Percentiles rank a stretch among this genome's conserved stretches.
Conservation (phyloP, 129 eudicot genomes). For the Pittosporum tobira region DNA sequence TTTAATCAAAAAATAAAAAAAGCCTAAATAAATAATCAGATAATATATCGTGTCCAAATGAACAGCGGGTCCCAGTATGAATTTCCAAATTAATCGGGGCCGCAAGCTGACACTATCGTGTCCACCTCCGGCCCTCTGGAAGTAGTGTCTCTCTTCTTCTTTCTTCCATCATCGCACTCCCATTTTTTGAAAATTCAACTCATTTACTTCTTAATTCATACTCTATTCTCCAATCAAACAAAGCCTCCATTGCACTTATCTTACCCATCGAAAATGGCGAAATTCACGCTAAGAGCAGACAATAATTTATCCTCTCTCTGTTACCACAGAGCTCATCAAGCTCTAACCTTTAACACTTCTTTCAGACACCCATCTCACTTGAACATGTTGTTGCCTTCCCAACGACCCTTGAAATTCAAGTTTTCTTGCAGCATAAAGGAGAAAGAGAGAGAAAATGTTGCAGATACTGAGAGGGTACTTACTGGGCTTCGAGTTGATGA, state of each 20-base stretch:
- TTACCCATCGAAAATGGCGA: slow-evolving; percentile 29
- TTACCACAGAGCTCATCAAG: slow-evolving; percentile 23
- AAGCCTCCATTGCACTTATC: not conserved
- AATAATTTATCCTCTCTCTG: slow-evolving; percentile 27
- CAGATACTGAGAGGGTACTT: slow-evolving; percentile 29
- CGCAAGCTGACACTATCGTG: slow-evolving; percentile 49
- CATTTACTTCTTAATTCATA: not conserved
- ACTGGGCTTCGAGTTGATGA: slow-evolving; percentile 39
- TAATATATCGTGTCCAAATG: not conserved
- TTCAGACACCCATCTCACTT: slow-evolving; percentile 2
- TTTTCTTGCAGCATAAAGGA: slow-evolving; percentile 55
- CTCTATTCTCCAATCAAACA: not conserved
- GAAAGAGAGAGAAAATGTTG: slow-evolving; percentile 33
- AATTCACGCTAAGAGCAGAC: slow-evolving; percentile 32
- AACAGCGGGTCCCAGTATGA: not conserved
- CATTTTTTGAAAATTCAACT: not conserved
- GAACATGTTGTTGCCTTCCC: slow-evolving; percentile 10
- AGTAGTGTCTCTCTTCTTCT: slow-evolving; percentile 16
- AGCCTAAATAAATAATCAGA: no score
- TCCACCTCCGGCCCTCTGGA: slow-evolving; percentile 35
- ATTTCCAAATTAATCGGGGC: slow-evolving; percentile 32
- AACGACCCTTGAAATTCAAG: slow-evolving; percentile 26
- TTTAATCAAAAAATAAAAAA: no score
- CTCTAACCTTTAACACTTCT: slow-evolving; percentile 16
- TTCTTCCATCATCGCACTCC: slow-evolving; percentile 3